These are phyloP conservation scores for Chiua virens DNA, from an alignment of 768 basidiomycete species.

Conservation along the genomic window DNA sequence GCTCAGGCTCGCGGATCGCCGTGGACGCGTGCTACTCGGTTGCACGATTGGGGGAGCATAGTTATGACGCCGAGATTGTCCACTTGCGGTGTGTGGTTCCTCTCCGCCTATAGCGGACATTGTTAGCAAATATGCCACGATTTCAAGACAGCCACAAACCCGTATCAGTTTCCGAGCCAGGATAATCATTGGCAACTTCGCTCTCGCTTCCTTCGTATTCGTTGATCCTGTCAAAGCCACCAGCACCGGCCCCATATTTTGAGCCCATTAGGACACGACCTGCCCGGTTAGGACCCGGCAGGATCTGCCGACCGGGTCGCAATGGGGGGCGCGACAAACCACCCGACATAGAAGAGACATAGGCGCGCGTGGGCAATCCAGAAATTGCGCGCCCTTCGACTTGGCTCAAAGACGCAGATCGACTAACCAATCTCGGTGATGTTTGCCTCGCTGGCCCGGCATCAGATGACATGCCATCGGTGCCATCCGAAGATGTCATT, in stretches of 20 bases:
- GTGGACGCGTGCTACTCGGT: constrained; percentile 53
- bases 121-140: constrained; percentile 16
- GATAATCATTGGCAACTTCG: constrained; percentile 33
- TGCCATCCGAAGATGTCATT: constrained; percentile 26
- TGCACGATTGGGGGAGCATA: constrained; percentile 28
- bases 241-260: constrained; percentile 30
- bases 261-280: constrained; percentile 49
- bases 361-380: constrained; percentile 32
- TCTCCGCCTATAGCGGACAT: constrained; percentile 30
- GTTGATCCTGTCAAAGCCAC: constrained; percentile 49
- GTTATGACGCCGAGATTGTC: constrained; percentile 26
- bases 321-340: constrained; percentile 43
- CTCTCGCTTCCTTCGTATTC: constrained; percentile 44
- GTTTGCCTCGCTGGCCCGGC: constrained; percentile 16
- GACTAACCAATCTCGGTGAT: constrained; percentile 30
- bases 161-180: constrained; percentile 40
- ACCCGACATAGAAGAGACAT: constrained; percentile 30
- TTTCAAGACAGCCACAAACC: constrained; percentile 28
- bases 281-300: constrained; percentile 45
- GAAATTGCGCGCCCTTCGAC: constrained; percentile 36
- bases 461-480: constrained; percentile 26
- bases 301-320: constrained; percentile 42
- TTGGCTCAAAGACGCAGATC: constrained; percentile 34
- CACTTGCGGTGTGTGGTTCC: constrained; percentile 27
- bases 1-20: constrained; percentile 78